Conservation (phyloP, 2,329 filamentous ascomycete species). For the Colletotrichum sansevieriae region DNA sequence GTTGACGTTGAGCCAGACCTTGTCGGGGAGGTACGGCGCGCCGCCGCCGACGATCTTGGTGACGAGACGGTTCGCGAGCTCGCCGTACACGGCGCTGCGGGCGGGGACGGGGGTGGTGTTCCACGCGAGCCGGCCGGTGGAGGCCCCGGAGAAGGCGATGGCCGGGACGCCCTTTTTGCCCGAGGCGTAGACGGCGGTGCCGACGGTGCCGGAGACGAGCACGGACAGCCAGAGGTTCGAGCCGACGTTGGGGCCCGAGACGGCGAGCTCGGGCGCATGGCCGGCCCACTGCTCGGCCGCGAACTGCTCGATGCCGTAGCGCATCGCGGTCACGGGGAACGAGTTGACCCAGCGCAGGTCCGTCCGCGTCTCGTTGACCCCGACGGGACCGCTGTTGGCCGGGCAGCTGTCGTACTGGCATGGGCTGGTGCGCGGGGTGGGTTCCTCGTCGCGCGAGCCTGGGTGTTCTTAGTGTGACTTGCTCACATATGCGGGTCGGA, state of each 20-base stretch:
- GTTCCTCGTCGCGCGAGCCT: constrained; percentile 66
- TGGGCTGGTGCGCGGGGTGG: constrained; percentile 59
- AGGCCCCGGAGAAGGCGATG: constrained; percentile 75
- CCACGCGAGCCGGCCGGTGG: constrained; percentile 65
- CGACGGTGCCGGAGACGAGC: constrained; percentile 76
- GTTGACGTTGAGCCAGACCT: constrained; percentile 78
- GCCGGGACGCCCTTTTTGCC: constrained; percentile 68
- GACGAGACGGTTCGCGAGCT: constrained; percentile 71
- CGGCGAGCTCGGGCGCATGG: constrained; percentile 70
- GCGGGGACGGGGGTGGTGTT: constrained; percentile 64
- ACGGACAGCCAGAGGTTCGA: constrained; percentile 69
- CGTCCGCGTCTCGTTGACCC: constrained; percentile 67
- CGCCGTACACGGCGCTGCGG: constrained; percentile 72
- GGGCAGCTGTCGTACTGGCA: constrained; percentile 76
- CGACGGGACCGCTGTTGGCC: constrained; percentile 65
- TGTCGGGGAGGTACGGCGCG: constrained; percentile 71
- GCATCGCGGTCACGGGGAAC: constrained; percentile 74
- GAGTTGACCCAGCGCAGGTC: constrained; percentile 80
- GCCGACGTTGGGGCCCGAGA: constrained; percentile 73
- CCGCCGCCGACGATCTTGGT: constrained; percentile 67
- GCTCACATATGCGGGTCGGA: neutral
- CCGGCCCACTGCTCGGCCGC: constrained; percentile 66
- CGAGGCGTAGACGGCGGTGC: constrained; percentile 71
- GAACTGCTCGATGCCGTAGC: constrained; percentile 71
- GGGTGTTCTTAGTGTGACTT: neutral